A percentile compares a stretch with the other conserved stretches of the same genome.
Conservation (phyloP, 306 rosid species). For the Pterocarpus macrocarpus region DNA sequence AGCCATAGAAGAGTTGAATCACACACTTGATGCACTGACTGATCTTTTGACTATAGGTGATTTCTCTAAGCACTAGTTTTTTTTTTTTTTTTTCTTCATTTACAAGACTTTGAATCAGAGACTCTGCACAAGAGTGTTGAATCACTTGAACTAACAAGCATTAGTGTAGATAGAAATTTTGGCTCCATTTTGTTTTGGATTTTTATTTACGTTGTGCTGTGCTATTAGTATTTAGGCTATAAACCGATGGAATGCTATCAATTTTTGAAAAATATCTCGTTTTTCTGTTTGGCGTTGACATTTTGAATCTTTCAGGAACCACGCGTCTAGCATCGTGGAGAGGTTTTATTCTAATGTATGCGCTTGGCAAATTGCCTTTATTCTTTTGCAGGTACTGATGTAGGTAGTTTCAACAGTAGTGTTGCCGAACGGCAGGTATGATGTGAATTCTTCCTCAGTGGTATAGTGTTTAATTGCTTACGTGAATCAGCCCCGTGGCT, state of each 20-base stretch:
- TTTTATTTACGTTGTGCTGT: background rate
- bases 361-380: conserved; percentile 14
- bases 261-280: no score
- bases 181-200: background rate
- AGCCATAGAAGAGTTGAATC: no score
- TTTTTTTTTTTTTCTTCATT: no score
- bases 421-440: conserved; percentile 87
- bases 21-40: background rate
- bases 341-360: conserved; percentile 20
- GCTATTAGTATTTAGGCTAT: no score
- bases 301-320: conserved; percentile 1
- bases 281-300: background rate
- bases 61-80: no score
- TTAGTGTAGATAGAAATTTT: background rate
- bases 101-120: no score
- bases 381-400: conserved; percentile 69
- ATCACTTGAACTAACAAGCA: no score
- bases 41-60: background rate
- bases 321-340: background rate
- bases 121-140: no score
- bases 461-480: conserved; percentile 34
- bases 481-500: background rate
- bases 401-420: conserved; percentile 84
- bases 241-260: background rate
- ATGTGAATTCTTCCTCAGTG: conserved; percentile 18